Evolutionary conservation across 1,284 basidiomycete species (phyloP).

Genomic region (Golubevia pallescens): DNA sequence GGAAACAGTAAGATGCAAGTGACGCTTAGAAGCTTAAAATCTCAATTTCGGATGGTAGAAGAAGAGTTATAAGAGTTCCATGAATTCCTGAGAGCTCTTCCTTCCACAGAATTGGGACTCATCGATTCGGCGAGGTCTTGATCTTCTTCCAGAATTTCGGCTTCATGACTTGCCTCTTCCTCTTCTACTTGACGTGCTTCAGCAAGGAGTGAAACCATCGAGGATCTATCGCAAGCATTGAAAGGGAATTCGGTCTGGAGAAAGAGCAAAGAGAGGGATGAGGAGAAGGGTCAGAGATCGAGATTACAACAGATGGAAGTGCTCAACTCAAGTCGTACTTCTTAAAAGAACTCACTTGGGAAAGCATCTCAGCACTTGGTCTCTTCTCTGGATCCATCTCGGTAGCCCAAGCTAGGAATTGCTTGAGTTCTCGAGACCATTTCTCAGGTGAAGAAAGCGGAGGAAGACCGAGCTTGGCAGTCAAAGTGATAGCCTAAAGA

Average conservation of each 20-base stretch:
- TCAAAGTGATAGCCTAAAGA: slow-evolving; percentile 36
- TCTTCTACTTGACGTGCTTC: slow-evolving; percentile 20
- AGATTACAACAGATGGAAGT: not conserved
- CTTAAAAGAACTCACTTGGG: slow-evolving; percentile 19
- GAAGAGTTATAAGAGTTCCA: not conserved
- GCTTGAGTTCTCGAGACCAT: slow-evolving; percentile 34
- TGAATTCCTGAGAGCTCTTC: not conserved
- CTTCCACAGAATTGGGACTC: not conserved
- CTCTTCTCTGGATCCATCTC: slow-evolving; percentile 43
- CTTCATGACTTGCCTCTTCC: slow-evolving; percentile 6
- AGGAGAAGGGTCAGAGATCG: not conserved
- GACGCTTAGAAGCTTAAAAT: no score
- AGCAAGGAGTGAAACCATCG: slow-evolving; percentile 24
- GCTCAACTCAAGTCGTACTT: not conserved
- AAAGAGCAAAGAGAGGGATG: not conserved
- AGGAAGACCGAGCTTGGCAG: slow-evolving; percentile 40
- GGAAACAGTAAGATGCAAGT: no score
- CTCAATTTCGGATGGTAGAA: not conserved
- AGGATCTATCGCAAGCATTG: slow-evolving; percentile 24
- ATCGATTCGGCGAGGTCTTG: not conserved
- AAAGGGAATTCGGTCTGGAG: slow-evolving; percentile 27
- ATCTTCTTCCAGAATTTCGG: slow-evolving; percentile 5
- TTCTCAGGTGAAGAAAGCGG: slow-evolving; percentile 18
- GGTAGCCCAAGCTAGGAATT: slow-evolving; percentile 45
- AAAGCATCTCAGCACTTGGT: slow-evolving; percentile 37